phyloP scores from a whole-genome alignment of 306 rosid genomes.

The Cucumis hystrix region DNA sequence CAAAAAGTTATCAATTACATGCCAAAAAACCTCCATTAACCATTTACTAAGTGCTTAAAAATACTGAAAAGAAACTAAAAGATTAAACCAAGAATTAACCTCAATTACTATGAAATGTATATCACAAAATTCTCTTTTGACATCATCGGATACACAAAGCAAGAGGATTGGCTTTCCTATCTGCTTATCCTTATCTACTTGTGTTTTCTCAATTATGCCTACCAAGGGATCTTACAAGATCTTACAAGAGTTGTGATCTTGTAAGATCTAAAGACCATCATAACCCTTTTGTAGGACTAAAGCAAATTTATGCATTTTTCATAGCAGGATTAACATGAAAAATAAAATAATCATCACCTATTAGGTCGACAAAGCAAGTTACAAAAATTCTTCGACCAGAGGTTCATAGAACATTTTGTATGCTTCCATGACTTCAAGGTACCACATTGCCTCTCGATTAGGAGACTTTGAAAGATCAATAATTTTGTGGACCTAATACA shows the following conservation, averaged over 20 bases:
- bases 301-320: not conserved
- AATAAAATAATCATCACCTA: not conserved
- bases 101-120: no score
- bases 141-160: not conserved
- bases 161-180: not conserved
- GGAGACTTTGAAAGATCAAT: constrained; percentile 74
- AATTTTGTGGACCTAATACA: constrained; percentile 69
- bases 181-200: not conserved
- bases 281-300: not conserved
- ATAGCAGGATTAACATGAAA: not conserved
- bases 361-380: not conserved
- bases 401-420: constrained; percentile 62
- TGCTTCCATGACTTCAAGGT: constrained; percentile 86
- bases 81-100: not conserved
- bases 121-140: not conserved
- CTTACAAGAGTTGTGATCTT: not conserved
- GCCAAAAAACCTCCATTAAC: not conserved
- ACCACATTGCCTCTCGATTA: constrained; percentile 84
- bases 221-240: not conserved
- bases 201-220: not conserved
- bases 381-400: constrained; percentile 40
- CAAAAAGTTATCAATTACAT: not conserved
- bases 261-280: not conserved
- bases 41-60: not conserved
- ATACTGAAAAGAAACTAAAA: not conserved